Evolutionary conservation across 202 grass and related monocot species (phyloP).

Genomic region (Carex sylvatica): DNA sequence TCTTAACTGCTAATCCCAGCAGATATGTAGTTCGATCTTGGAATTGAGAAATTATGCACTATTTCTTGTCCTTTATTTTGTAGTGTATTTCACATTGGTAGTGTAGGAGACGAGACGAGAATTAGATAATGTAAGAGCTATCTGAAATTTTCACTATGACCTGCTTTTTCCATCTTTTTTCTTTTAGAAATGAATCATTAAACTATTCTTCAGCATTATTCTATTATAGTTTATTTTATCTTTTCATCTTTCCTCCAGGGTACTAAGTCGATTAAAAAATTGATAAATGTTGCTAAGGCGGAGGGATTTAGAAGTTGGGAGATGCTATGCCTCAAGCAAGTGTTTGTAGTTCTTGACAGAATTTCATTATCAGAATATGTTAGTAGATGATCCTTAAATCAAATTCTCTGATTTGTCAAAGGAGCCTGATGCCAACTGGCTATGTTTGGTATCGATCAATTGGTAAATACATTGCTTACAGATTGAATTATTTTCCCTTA

Average conservation of each 20-base stretch:
- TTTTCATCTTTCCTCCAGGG: constrained; percentile 14
- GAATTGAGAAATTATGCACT: no score
- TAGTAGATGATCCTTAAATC: neutral
- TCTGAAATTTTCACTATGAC: neutral
- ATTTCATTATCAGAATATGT: constrained; percentile 35
- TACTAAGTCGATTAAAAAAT: constrained; percentile 26
- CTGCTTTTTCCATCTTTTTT: neutral
- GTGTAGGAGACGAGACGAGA: constrained; percentile 17
- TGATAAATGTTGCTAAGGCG: constrained; percentile 22
- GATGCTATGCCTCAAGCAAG: constrained; percentile 24
- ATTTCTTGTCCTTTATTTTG: no score
- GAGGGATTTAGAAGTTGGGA: no score
- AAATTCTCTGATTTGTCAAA: neutral
- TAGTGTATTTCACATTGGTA: neutral
- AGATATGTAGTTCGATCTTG: no score
- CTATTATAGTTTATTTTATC: neutral
- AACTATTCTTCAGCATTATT: neutral
- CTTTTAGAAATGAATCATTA: neutral
- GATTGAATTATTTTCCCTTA: neutral
- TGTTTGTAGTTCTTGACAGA: constrained; percentile 33
- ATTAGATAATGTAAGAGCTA: constrained; percentile 25
- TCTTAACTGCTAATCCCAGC: no score
- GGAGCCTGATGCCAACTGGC: neutral
- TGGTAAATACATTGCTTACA: neutral
- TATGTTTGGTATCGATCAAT: neutral